phyloP scores from a whole-genome alignment of 129 eudicot genomes.

The Flaveria ramosissima region DNA sequence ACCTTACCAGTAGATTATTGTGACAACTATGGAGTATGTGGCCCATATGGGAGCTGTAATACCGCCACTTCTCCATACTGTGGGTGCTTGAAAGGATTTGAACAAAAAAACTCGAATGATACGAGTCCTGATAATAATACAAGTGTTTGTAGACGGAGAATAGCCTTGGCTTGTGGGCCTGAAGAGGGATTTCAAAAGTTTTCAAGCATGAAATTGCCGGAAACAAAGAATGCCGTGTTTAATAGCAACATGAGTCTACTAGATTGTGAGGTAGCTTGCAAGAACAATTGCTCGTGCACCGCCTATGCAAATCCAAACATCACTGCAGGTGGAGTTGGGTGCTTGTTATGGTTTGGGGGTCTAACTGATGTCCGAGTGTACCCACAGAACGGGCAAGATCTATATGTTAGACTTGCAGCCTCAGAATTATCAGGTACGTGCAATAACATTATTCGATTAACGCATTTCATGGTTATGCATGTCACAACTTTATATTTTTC shows the following conservation, averaged over 20 bases:
- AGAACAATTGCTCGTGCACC: constrained; percentile 33
- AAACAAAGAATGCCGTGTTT: constrained; percentile 19
- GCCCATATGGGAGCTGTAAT: constrained; percentile 33
- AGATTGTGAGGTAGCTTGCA: constrained; percentile 37
- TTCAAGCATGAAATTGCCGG: constrained; percentile 35
- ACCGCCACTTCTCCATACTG: constrained; percentile 18
- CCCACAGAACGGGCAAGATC: constrained; percentile 37
- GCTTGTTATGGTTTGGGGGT: constrained; percentile 43
- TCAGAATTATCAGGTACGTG: constrained; percentile 18
- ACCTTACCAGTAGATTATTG: constrained; percentile 28
- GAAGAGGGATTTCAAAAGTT: constrained; percentile 34
- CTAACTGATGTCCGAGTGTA: constrained; percentile 28
- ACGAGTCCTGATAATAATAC: constrained; percentile 24
- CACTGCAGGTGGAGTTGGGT: constrained; percentile 42
- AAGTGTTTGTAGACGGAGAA: constrained; percentile 27
- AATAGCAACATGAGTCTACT: constrained; percentile 4
- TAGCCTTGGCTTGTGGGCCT: constrained; percentile 28
- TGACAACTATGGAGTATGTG: constrained; percentile 30
- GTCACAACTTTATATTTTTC: not conserved
- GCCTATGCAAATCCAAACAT: constrained; percentile 39
- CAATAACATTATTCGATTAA: not conserved
- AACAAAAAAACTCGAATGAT: constrained; percentile 20
- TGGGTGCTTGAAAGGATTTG: constrained; percentile 42
- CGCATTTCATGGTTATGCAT: not conserved
- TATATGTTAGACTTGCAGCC: constrained; percentile 37